A percentile compares a stretch with the other conserved stretches of the same genome.
These are phyloP conservation scores for Ogataea nitratoaversa DNA, from an alignment of 805 yeast species.

Conservation along the genomic window DNA sequence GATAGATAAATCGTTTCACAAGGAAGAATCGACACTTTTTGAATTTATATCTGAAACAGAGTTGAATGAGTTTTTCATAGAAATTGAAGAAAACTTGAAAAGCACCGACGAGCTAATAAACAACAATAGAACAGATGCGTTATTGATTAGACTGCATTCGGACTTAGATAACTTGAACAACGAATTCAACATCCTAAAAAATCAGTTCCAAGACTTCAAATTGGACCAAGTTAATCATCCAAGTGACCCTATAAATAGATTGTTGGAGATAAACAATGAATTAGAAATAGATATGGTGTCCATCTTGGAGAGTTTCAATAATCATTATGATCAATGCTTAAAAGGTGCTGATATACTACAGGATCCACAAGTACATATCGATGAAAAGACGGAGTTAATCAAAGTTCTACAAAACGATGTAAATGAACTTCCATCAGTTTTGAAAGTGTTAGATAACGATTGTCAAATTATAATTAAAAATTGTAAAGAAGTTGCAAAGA, in stretches of 20 bases:
- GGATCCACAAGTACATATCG: constrained; percentile 22
- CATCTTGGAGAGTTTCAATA: constrained; percentile 65
- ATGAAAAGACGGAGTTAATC: constrained; percentile 36
- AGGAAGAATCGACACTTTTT: constrained; percentile 27
- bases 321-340: constrained; percentile 77
- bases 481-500: constrained; percentile 25
- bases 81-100: constrained; percentile 27
- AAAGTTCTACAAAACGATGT: constrained; percentile 50
- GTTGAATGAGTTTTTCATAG: constrained; percentile 31
- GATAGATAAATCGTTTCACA: constrained; percentile 32
- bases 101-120: constrained; percentile 26
- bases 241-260: constrained; percentile 19
- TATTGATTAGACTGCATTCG: constrained; percentile 22
- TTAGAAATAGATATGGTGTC: constrained; percentile 69
- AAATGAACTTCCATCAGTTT: constrained; percentile 52
- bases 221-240: constrained; percentile 15
- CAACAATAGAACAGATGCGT: constrained; percentile 25
- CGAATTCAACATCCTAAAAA: constrained; percentile 23
- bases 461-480: constrained; percentile 26
- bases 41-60: constrained; percentile 46
- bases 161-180: constrained; percentile 23
- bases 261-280: constrained; percentile 38
- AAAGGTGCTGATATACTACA: constrained; percentile 40
- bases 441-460: constrained; percentile 42
- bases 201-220: constrained; percentile 23